phyloP scores from a whole-genome alignment of 192 early-diverging fungal genomes.

The Coemansia sp. region DNA sequence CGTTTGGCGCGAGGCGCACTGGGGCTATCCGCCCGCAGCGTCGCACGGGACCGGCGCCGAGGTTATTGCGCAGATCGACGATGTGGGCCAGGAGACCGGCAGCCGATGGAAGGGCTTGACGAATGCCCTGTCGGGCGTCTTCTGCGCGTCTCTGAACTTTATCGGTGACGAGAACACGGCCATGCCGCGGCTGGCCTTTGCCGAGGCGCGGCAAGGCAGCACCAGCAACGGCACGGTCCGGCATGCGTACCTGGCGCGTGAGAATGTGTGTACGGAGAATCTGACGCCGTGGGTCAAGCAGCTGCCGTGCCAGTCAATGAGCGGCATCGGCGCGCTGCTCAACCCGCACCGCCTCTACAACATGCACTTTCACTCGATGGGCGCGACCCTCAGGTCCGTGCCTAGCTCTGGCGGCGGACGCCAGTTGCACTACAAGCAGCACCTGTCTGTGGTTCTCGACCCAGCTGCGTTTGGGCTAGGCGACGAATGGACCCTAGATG shows the following conservation, averaged over 20 bases:
- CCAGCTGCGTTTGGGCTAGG: constrained; percentile 32
- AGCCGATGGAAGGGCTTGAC: constrained; percentile 78
- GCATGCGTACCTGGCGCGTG: constrained; percentile 79
- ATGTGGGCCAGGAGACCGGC: constrained; percentile 42
- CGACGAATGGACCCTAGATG: constrained; percentile 40
- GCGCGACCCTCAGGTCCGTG: constrained; percentile 56
- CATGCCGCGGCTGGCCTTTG: constrained; percentile 50
- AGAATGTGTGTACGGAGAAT: constrained; percentile 97
- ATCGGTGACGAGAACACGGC: constrained; percentile 74
- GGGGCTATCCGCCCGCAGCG: constrained; percentile 56
- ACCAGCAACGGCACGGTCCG: constrained; percentile 53
- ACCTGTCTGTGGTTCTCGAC: constrained; percentile 76
- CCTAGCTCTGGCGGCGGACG: constrained; percentile 49
- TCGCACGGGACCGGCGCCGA: constrained; percentile 74
- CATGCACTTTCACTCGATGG: constrained; percentile 86
- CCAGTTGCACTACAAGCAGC: constrained; percentile 64
- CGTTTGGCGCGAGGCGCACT: constrained; percentile 71
- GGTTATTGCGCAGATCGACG: constrained; percentile 59
- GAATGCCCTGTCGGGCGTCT: constrained; percentile 87
- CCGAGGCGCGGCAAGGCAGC: not conserved
- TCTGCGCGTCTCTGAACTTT: constrained; percentile 95
- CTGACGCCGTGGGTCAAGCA: constrained; percentile 96
- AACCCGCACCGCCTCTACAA: constrained; percentile 92
- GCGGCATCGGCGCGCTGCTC: constrained; percentile 80
- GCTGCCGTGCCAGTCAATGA: constrained; percentile 87